Conservation (phyloP, 495 filamentous ascomycete genomes). For the Neurospora sp. region DNA sequence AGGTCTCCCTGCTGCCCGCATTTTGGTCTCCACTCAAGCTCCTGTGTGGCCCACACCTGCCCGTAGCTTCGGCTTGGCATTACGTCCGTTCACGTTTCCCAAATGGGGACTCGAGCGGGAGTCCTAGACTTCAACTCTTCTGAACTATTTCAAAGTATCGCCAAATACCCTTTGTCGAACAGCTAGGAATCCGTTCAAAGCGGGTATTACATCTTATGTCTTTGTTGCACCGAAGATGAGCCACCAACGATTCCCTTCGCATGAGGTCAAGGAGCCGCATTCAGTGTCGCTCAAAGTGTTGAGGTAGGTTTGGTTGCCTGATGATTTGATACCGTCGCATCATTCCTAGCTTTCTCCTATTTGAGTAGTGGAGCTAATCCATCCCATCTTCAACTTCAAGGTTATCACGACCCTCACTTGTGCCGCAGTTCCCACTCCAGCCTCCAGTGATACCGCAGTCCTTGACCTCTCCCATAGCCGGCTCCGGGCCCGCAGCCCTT, state of each 20-base stretch:
- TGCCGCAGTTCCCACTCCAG: slow-evolving; percentile 38
- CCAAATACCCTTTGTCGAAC: not conserved
- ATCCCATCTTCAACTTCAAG: slow-evolving; percentile 21
- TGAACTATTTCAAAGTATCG: not conserved
- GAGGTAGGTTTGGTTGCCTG: slow-evolving; percentile 31
- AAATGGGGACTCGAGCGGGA: not conserved
- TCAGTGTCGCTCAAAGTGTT: slow-evolving; percentile 79
- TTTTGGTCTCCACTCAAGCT: not conserved
- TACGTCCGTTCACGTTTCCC: not conserved
- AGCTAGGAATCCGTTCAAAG: not conserved
- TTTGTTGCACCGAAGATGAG: slow-evolving; percentile 21
- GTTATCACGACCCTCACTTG: slow-evolving; percentile 44
- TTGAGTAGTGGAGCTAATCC: slow-evolving; percentile 2
- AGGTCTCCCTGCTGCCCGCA: not conserved
- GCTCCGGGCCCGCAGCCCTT: not conserved
- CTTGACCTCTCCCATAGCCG: slow-evolving; percentile 7
- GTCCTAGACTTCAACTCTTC: not conserved
- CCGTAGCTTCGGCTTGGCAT: not conserved
- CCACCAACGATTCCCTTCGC: slow-evolving; percentile 43
- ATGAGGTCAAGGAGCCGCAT: slow-evolving; percentile 69
- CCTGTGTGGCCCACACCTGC: not conserved
- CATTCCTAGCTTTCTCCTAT: not conserved
- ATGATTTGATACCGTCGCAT: not conserved
- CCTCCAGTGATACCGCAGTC: slow-evolving; percentile 21
- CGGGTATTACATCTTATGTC: not conserved